Conservation (phyloP, 495 filamentous ascomycete species). For the Elasticomyces elasticus region DNA sequence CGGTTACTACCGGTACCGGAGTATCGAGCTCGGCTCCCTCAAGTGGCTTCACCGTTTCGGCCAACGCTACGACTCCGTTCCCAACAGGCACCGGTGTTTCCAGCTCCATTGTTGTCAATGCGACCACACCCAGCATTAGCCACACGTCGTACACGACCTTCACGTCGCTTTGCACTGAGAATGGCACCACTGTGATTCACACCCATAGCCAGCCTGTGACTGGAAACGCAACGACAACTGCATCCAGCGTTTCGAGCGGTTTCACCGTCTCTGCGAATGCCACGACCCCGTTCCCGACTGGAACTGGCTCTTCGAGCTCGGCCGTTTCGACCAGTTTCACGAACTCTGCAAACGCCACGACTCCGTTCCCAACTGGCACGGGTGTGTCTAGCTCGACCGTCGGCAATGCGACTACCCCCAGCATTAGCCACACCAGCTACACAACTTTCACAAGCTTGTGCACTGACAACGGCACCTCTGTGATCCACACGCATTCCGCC, state of each 20-base stretch:
- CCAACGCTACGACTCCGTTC: not conserved
- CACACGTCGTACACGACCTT: not conserved
- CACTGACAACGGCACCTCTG: slow-evolving; percentile 1
- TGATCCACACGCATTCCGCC: slow-evolving; percentile 3
- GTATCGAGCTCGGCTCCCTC: not conserved
- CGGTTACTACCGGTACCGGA: not conserved
- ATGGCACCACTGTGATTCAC: not conserved
- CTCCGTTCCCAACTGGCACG: not conserved
- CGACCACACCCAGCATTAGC: not conserved
- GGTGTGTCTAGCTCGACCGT: not conserved
- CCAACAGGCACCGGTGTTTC: too few relatives aligned
- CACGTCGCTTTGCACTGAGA: slow-evolving; percentile 1
- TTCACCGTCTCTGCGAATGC: not conserved
- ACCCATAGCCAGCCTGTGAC: not conserved
- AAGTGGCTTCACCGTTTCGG: too few relatives aligned
- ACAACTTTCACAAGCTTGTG: slow-evolving; percentile 1
- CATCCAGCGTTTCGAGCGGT: not conserved
- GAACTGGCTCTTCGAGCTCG: not conserved
- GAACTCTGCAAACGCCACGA: not conserved
- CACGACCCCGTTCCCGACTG: not conserved
- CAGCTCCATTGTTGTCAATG: not conserved
- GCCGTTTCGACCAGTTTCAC: not conserved
- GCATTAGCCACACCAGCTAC: slow-evolving; percentile 1
- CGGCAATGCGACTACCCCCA: not conserved
- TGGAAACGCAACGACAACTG: not conserved